Evolutionary conservation across 2,329 filamentous ascomycete genomes (phyloP).

Genomic region (Aspergillus spinulosporus): DNA sequence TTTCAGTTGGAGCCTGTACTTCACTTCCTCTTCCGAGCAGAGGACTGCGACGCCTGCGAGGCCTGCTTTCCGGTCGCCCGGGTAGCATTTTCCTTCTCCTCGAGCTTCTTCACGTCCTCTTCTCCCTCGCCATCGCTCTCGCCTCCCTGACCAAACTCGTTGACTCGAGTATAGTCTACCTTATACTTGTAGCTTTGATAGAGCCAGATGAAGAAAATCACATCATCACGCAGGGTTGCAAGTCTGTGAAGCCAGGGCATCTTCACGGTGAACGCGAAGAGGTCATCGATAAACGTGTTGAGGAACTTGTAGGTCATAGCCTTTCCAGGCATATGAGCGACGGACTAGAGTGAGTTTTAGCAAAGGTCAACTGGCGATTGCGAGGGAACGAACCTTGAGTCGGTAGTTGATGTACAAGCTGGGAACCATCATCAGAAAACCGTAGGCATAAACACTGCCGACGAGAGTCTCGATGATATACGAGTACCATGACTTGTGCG

Average conservation of each 20-base stretch:
- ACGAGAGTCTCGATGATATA: slow-evolving; percentile 95
- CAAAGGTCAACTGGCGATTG: background rate
- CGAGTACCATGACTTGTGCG: slow-evolving; percentile 97
- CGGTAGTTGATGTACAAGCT: slow-evolving; percentile 98
- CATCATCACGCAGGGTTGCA: slow-evolving; percentile 87
- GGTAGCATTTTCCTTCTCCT: slow-evolving; percentile 18
- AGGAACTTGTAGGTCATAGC: slow-evolving; percentile 98
- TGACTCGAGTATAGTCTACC: slow-evolving; percentile 86
- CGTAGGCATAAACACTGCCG: slow-evolving; percentile 94
- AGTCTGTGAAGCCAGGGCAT: slow-evolving; percentile 94
- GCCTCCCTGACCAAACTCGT: slow-evolving; percentile 98
- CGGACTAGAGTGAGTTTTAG: slow-evolving; percentile 49
- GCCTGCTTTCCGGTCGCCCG: slow-evolving; percentile 33
- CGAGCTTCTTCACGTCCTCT: slow-evolving; percentile 8
- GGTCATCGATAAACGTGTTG: slow-evolving; percentile 97
- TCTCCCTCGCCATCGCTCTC: slow-evolving; percentile 69
- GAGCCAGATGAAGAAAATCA: slow-evolving; percentile 97
- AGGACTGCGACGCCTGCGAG: slow-evolving; percentile 19
- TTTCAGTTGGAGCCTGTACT: background rate
- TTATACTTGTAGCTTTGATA: slow-evolving; percentile 95
- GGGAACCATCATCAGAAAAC: slow-evolving; percentile 99
- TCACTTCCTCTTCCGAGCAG: slow-evolving; percentile 39
- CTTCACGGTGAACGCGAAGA: slow-evolving; percentile 99
- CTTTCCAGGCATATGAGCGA: slow-evolving; percentile 94
- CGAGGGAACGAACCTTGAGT: slow-evolving; percentile 64